A percentile compares a stretch with the other conserved stretches of the same genome.
Evolutionary conservation across 2,329 filamentous ascomycete species (phyloP).

Genomic region (Colletotrichum cordylinicola): DNA sequence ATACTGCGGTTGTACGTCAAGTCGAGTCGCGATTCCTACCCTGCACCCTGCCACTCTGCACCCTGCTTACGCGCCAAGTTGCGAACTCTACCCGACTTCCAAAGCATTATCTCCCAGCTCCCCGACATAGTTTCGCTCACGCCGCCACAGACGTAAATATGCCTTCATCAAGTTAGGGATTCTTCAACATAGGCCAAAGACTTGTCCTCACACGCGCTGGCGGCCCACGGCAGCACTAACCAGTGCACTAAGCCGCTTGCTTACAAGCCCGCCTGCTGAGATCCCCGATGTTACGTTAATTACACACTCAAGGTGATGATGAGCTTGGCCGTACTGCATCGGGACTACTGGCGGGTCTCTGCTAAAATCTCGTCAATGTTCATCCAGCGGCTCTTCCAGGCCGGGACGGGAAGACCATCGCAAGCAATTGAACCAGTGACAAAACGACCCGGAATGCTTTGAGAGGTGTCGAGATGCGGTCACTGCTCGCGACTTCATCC

Average conservation of each 20-base stretch:
- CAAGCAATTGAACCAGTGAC: not conserved
- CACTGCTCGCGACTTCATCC: not conserved
- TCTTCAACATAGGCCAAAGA: constrained; percentile 7
- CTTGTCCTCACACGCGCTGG: not conserved
- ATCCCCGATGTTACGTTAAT: not conserved
- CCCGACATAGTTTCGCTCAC: not conserved
- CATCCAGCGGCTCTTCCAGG: not conserved
- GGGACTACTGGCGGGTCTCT: not conserved
- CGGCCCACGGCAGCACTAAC: not conserved
- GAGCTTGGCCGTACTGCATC: not conserved
- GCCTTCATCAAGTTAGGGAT: not conserved
- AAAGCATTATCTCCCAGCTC: not conserved
- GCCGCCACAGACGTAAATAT: not conserved
- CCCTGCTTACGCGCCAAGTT: not conserved
- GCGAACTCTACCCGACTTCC: not conserved
- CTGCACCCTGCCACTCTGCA: not conserved
- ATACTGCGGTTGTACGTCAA: not conserved
- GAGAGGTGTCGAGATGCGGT: not conserved
- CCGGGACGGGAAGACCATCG: not conserved
- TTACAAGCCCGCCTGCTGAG: not conserved
- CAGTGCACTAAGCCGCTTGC: not conserved
- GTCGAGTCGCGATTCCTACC: not conserved
- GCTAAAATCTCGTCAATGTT: not conserved
- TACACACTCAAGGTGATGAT: not conserved
- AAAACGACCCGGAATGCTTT: not conserved